Percentiles rank a stretch among this genome's conserved stretches.
phyloP scores from a whole-genome alignment of 2,329 filamentous ascomycete genomes.

The Arthroderma sp. region DNA sequence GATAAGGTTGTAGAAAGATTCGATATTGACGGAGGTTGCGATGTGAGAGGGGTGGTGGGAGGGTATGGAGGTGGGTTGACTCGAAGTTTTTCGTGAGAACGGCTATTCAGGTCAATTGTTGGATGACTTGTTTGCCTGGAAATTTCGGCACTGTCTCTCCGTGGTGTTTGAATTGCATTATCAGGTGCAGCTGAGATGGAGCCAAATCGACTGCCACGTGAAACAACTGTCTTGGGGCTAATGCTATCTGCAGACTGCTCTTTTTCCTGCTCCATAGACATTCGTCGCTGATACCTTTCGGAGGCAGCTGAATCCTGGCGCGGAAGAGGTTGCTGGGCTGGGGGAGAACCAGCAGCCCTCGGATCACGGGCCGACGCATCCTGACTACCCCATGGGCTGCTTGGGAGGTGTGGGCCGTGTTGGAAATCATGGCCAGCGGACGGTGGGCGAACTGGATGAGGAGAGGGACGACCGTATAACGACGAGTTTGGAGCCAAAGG shows the following conservation, averaged over 20 bases:
- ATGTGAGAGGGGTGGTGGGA: constrained; percentile 1
- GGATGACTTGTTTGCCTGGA: constrained; percentile 5
- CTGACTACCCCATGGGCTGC: constrained; percentile 20
- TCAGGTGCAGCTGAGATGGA: constrained; percentile 9
- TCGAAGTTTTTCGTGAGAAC: constrained; percentile 1
- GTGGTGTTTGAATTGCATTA: neutral
- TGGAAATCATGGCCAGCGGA: constrained; percentile 26
- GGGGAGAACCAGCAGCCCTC: constrained; percentile 19
- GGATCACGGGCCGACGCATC: constrained; percentile 18
- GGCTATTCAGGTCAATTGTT: neutral
- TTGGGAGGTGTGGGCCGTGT: constrained; percentile 15
- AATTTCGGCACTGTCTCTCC: neutral
- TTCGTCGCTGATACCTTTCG: constrained; percentile 18
- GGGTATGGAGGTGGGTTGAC: constrained; percentile 4
- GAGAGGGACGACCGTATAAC: constrained; percentile 22
- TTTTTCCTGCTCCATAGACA: constrained; percentile 42
- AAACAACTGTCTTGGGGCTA: constrained; percentile 55
- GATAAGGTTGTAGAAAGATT: neutral
- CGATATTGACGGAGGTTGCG: neutral
- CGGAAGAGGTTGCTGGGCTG: constrained; percentile 15
- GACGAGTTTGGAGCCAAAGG: constrained; percentile 34
- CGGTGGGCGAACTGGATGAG: constrained; percentile 23
- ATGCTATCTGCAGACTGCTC: constrained; percentile 60
- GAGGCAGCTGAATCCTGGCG: constrained; percentile 31
- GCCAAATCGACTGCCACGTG: constrained; percentile 15